Evolutionary conservation across 805 yeast species (phyloP).

Genomic region (Lachancea waltii): DNA sequence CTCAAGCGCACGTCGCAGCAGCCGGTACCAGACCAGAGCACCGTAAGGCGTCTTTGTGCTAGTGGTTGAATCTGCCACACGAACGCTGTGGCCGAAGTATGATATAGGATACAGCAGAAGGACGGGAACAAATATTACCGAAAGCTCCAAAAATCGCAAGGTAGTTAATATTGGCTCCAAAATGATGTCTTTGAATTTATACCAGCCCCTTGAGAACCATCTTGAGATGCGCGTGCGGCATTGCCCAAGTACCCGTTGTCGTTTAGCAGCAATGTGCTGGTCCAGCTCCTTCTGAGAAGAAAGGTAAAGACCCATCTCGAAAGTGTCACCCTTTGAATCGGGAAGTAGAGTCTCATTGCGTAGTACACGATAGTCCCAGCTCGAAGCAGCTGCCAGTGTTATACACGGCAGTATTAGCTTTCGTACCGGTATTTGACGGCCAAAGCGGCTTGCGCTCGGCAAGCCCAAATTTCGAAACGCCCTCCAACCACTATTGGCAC

Average conservation of each 20-base stretch:
- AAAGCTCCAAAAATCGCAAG: constrained; percentile 62
- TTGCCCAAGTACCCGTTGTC: constrained; percentile 27
- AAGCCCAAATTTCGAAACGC: too few relatives aligned
- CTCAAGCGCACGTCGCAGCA: constrained; percentile 63
- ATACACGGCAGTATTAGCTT: neutral
- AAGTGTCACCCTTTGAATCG: constrained; percentile 51
- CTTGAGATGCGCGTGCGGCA: constrained; percentile 22
- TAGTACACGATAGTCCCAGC: neutral
- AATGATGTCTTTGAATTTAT: constrained; percentile 44
- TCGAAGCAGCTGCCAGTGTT: neutral
- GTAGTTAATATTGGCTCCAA: constrained; percentile 66
- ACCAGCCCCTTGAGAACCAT: constrained; percentile 37
- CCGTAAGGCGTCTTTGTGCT: constrained; percentile 47
- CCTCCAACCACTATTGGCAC: too few relatives aligned
- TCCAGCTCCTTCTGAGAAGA: constrained; percentile 54
- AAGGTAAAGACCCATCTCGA: constrained; percentile 56
- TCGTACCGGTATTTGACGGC: neutral
- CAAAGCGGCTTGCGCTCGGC: too few relatives aligned
- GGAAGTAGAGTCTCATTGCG: constrained; percentile 27
- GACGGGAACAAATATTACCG: constrained; percentile 64
- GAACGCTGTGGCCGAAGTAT: constrained; percentile 25
- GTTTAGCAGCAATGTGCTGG: constrained; percentile 32
- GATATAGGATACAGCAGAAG: constrained; percentile 56
- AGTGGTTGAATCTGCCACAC: constrained; percentile 13
- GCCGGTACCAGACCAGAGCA: constrained; percentile 60